phyloP scores from a whole-genome alignment of 2,329 filamentous ascomycete genomes.

The Phialophora chinensis region DNA sequence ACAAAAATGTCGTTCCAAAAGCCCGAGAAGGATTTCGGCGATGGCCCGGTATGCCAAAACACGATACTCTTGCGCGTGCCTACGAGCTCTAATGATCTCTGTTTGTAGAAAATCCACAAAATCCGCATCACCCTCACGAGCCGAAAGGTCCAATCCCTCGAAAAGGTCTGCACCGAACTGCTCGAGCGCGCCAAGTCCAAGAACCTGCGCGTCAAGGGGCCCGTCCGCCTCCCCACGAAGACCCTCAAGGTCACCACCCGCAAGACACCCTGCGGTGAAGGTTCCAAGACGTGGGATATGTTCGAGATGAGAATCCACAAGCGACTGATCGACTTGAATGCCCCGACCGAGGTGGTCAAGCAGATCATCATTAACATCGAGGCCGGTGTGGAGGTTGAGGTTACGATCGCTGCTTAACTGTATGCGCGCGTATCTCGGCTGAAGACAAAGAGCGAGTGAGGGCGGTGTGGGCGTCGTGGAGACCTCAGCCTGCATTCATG shows the following conservation, averaged over 20 bases:
- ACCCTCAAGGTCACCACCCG: conserved; percentile 93
- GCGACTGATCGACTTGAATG: conserved; percentile 95
- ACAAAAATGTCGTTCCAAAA: conserved; percentile 92
- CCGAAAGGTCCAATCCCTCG: conserved; percentile 92
- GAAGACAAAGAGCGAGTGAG: background rate
- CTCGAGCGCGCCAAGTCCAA: conserved; percentile 98
- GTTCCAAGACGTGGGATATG: conserved; percentile 99
- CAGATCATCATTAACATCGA: conserved; percentile 62
- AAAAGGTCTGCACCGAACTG: conserved; percentile 98
- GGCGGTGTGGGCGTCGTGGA: background rate
- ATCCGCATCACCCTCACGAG: conserved; percentile 97
- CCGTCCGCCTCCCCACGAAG: conserved; percentile 97
- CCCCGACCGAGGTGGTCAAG: conserved; percentile 80
- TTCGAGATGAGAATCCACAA: conserved; percentile 99
- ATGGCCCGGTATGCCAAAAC: conserved; percentile 72
- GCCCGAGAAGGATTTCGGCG: conserved; percentile 87
- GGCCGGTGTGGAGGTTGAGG: conserved; percentile 60
- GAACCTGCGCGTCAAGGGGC: conserved; percentile 97
- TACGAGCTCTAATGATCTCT: background rate
- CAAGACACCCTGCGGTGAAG: conserved; percentile 99
- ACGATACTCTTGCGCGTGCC: background rate
- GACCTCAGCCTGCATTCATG: background rate
- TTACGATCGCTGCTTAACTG: conserved; percentile 59
- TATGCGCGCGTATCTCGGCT: background rate
- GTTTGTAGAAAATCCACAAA: conserved; percentile 82